Percentiles rank a stretch among this genome's conserved stretches.
Evolutionary conservation across 495 filamentous ascomycete species (phyloP).

Genomic region (Talaromyces adpressus): DNA sequence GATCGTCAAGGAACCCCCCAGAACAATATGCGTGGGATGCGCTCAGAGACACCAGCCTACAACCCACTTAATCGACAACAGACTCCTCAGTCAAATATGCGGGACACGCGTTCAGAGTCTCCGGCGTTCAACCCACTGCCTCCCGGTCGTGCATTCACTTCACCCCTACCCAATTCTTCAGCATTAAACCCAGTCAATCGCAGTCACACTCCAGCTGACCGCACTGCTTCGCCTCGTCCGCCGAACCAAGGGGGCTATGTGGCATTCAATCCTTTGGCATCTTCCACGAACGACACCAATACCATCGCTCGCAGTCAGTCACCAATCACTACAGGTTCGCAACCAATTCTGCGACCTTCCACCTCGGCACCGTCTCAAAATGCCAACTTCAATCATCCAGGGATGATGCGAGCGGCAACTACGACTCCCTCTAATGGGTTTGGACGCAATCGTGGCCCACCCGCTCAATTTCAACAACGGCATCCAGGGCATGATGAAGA

Average conservation of each 20-base stretch:
- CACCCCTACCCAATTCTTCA: conserved; percentile 6
- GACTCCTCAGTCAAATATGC: not conserved
- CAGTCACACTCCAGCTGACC: conserved; percentile 3
- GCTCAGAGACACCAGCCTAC: not conserved
- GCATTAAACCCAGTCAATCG: conserved; percentile 5
- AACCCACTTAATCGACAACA: not conserved
- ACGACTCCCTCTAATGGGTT: conserved; percentile 7
- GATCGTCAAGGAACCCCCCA: not conserved
- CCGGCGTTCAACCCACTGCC: conserved; percentile 13
- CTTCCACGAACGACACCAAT: not conserved
- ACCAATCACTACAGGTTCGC: not conserved
- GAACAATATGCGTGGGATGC: not conserved
- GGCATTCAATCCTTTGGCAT: conserved; percentile 20
- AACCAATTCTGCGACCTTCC: not conserved
- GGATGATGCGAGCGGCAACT: conserved; percentile 2
- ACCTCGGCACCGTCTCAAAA: not conserved
- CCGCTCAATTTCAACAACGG: not conserved
- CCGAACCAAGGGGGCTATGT: conserved; percentile 15
- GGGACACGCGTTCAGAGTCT: not conserved
- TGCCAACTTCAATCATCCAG: not conserved
- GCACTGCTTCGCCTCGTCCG: conserved; percentile 7
- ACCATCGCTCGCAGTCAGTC: not conserved
- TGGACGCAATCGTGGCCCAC: not conserved
- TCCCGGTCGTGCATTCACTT: conserved; percentile 14
- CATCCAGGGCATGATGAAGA: not conserved